These are phyloP conservation scores for Ganoderma lucidum DNA, from an alignment of 1,284 basidiomycete genomes.

Conservation along the genomic window DNA sequence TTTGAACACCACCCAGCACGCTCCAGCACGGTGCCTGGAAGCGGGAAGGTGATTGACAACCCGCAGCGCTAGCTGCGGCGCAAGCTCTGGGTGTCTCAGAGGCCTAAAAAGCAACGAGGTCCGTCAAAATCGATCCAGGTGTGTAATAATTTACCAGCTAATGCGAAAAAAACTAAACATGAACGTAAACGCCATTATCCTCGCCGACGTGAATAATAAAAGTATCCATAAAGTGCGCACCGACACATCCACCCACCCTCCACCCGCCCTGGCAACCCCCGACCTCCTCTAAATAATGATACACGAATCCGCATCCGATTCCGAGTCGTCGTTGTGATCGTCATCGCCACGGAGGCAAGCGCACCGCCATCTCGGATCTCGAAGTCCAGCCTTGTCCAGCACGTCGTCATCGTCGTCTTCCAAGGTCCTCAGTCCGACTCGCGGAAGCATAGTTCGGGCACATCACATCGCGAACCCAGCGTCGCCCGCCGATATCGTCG, in stretches of 20 bases:
- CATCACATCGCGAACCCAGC: conserved; percentile 28
- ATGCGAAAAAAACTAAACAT: conserved; percentile 5
- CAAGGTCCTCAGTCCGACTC: not conserved
- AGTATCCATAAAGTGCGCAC: not conserved
- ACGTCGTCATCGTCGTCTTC: not conserved
- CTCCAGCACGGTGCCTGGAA: too few species aligned
- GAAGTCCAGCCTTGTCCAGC: not conserved
- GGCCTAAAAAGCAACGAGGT: too few species aligned
- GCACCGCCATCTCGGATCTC: not conserved
- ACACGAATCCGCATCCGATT: not conserved
- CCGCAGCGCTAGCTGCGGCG: too few species aligned
- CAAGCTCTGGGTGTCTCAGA: too few species aligned
- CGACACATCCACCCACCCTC: not conserved
- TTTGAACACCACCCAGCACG: too few species aligned
- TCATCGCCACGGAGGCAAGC: not conserved
- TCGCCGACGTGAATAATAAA: not conserved
- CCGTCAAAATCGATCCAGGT: not conserved
- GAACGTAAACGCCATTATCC: conserved; percentile 14
- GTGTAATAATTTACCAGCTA: conserved; percentile 29
- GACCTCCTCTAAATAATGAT: not conserved
- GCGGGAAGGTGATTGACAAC: too few species aligned
- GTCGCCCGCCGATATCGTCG: conserved; percentile 31
- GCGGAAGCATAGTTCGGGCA: conserved; percentile 9
- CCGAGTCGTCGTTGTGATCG: not conserved
- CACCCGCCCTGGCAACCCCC: not conserved